phyloP scores from a whole-genome alignment of 2,329 filamentous ascomycete genomes.

The Didymella pomorum region DNA sequence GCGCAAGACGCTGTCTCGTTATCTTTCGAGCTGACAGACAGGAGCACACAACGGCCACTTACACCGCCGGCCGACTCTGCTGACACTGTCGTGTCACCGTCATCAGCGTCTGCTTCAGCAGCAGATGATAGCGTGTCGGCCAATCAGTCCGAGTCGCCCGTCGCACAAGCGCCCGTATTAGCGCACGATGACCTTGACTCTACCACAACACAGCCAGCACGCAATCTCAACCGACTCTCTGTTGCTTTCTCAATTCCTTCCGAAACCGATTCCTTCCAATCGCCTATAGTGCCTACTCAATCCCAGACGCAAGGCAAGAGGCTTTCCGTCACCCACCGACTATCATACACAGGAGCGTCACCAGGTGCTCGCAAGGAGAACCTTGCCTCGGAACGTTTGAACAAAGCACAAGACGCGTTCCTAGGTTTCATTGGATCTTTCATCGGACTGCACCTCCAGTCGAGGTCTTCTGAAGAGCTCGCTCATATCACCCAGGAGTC shows the following conservation, averaged over 20 bases:
- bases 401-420: conserved; percentile 83
- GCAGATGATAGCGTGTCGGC: conserved; percentile 51
- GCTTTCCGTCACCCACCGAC: conserved; percentile 70
- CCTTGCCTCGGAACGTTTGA: conserved; percentile 83
- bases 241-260: conserved; percentile 52
- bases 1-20: conserved; percentile 66
- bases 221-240: conserved; percentile 42
- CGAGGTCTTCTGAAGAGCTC: conserved; percentile 86
- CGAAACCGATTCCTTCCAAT: conserved; percentile 46
- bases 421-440: conserved; percentile 91
- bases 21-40: conserved; percentile 50
- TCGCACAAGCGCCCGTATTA: conserved; percentile 46
- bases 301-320: conserved; percentile 53
- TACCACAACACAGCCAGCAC: conserved; percentile 41
- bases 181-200: conserved; percentile 39
- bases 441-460: conserved; percentile 91
- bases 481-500: conserved; percentile 83
- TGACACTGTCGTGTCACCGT: conserved; percentile 43
- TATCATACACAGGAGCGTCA: conserved; percentile 76
- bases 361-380: conserved; percentile 70
- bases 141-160: conserved; percentile 50
- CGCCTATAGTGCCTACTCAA: conserved; percentile 37
- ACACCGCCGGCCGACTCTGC: conserved; percentile 51
- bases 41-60: conserved; percentile 44
- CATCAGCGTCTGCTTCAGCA: conserved; percentile 33